These are phyloP conservation scores for Colletotrichum navitas DNA, from an alignment of 2,329 filamentous ascomycete species.

Conservation along the genomic window DNA sequence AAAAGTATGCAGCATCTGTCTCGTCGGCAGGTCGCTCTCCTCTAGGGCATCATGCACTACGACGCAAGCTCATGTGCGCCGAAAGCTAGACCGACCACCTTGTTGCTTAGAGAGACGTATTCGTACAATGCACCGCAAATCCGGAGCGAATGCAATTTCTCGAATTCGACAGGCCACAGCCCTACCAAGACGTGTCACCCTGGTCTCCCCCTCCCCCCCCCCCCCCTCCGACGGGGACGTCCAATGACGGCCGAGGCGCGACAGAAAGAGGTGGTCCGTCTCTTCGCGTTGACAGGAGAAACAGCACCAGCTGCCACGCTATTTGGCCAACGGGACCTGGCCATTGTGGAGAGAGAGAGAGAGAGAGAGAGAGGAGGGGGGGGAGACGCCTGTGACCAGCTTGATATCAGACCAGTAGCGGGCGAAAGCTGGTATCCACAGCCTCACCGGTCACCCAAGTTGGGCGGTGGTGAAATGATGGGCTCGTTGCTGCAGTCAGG, in stretches of 20 bases:
- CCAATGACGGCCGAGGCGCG: conserved; percentile 2
- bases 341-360: neutral
- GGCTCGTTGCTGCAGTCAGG: conserved; percentile 10
- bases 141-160: conserved; percentile 21
- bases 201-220: too few species aligned
- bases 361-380: too few species aligned
- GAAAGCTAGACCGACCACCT: neutral
- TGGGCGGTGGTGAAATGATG: conserved; percentile 15
- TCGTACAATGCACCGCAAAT: conserved; percentile 26
- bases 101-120: too few species aligned
- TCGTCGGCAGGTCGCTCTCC: neutral
- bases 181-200: conserved; percentile 11
- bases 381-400: neutral
- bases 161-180: conserved; percentile 3
- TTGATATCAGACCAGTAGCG: conserved; percentile 13
- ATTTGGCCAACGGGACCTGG: neutral
- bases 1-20: neutral
- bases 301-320: conserved; percentile 1
- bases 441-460: conserved; percentile 39
- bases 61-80: conserved; percentile 10
- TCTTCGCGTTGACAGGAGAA: neutral
- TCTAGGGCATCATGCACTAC: neutral
- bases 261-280: neutral
- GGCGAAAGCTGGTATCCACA: conserved; percentile 28
- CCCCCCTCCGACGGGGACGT: neutral